Percentiles rank a stretch among this genome's conserved stretches.
phyloP scores from a whole-genome alignment of 2,329 filamentous ascomycete genomes.

The Fusarium succisae region DNA sequence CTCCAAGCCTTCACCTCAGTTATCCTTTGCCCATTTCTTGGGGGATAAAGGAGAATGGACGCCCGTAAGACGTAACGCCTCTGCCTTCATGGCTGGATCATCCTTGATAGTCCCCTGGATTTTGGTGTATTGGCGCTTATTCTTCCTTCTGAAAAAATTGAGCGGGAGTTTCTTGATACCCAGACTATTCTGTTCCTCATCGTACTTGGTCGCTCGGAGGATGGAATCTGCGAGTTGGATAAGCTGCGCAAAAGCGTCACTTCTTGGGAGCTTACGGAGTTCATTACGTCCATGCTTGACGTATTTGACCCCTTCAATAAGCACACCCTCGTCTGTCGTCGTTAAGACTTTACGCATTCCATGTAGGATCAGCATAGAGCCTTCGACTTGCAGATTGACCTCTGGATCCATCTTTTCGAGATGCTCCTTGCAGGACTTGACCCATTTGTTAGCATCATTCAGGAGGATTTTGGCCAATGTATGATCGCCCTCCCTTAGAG shows the following conservation, averaged over 20 bases:
- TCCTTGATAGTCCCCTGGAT: not conserved
- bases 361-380: constrained; percentile 16
- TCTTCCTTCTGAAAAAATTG: not conserved
- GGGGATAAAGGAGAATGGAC: constrained; percentile 18
- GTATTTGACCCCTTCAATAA: not conserved
- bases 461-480: constrained; percentile 5
- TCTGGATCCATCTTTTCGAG: constrained; percentile 20
- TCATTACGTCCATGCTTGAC: not conserved
- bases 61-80: not conserved
- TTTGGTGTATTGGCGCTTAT: not conserved
- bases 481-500: not conserved
- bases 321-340: not conserved
- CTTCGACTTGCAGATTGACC: constrained; percentile 2
- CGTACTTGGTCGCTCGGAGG: not conserved
- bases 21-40: not conserved
- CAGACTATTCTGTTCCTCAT: not conserved
- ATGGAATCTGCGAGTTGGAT: not conserved
- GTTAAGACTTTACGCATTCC: constrained; percentile 2
- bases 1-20: not conserved
- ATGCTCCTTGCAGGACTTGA: constrained; percentile 1
- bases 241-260: constrained; percentile 3
- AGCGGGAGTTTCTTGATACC: not conserved
- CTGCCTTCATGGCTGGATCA: not conserved
- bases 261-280: not conserved
- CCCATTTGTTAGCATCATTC: constrained; percentile 11